Evolutionary conservation across 2,329 filamentous ascomycete genomes (phyloP).

Genomic region (Diaporthe citri): DNA sequence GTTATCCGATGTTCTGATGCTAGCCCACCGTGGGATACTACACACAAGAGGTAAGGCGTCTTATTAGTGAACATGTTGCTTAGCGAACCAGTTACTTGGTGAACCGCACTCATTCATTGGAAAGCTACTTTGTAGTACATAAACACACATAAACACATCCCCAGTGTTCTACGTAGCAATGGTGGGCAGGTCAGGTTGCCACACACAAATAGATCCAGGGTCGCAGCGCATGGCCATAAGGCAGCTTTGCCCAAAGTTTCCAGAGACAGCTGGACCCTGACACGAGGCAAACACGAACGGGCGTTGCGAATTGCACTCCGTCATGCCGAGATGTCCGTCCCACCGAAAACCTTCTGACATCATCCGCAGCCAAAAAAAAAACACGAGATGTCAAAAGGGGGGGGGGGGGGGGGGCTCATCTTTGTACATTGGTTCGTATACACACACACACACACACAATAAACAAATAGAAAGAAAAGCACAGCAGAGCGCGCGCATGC

Average conservation of each 20-base stretch:
- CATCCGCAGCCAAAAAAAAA: too few species aligned
- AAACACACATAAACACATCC: neutral
- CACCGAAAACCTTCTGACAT: neutral
- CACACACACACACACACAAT: neutral
- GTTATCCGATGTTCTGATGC: constrained; percentile 4
- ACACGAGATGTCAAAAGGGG: neutral
- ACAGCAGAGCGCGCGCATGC: constrained; percentile 11
- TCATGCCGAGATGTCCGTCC: neutral
- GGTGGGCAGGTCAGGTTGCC: neutral
- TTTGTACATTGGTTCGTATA: neutral
- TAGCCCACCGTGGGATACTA: neutral
- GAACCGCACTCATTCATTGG: neutral
- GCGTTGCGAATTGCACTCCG: neutral
- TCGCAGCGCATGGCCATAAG: constrained; percentile 7
- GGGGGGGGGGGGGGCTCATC: neutral
- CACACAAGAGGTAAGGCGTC: neutral
- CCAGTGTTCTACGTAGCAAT: neutral
- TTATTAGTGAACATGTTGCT: constrained; percentile 1
- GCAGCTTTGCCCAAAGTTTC: neutral
- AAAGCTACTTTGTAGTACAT: neutral
- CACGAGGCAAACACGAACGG: constrained; percentile 1
- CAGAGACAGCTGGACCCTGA: neutral
- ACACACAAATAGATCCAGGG: neutral
- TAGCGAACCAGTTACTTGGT: neutral
- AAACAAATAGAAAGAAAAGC: neutral